A percentile compares a stretch with the other conserved stretches of the same genome.
Conservation (phyloP, 1,284 basidiomycete genomes). For the Ceratobasidium sp. region DNA sequence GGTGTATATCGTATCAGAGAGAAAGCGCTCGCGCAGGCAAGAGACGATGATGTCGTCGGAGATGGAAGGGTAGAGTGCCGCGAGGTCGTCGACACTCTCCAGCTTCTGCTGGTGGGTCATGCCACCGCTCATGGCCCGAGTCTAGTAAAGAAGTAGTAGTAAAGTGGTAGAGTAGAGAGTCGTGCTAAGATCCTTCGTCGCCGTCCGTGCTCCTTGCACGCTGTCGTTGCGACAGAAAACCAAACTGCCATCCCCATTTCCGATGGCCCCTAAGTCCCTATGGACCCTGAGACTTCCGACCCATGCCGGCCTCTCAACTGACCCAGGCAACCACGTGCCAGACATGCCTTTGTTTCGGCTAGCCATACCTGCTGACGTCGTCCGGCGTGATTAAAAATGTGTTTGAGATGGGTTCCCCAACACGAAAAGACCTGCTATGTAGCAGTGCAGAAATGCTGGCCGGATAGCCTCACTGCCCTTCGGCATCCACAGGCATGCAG, state of each 20-base stretch:
- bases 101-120: slow-evolving; percentile 47
- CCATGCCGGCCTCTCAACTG: too few relatives aligned
- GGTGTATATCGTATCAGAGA: slow-evolving; percentile 87
- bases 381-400: neutral
- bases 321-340: too few relatives aligned
- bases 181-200: slow-evolving; percentile 1
- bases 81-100: slow-evolving; percentile 50
- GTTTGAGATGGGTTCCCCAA: too few relatives aligned
- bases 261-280: slow-evolving; percentile 34
- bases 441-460: too few relatives aligned
- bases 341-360: too few relatives aligned
- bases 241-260: slow-evolving; percentile 39
- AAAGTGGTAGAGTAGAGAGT: slow-evolving; percentile 22
- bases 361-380: neutral
- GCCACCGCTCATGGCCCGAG: slow-evolving; percentile 39
- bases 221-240: slow-evolving; percentile 42
- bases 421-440: too few relatives aligned
- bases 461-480: too few relatives aligned
- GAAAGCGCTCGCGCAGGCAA: slow-evolving; percentile 87
- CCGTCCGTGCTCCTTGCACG: slow-evolving; percentile 28
- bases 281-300: neutral
- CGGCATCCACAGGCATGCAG: too few relatives aligned
- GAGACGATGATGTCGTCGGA: slow-evolving; percentile 82
- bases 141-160: slow-evolving; percentile 26
- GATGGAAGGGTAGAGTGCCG: slow-evolving; percentile 49